Conservation (phyloP, 768 basidiomycete species). For the Agrocybe chaxingu region DNA sequence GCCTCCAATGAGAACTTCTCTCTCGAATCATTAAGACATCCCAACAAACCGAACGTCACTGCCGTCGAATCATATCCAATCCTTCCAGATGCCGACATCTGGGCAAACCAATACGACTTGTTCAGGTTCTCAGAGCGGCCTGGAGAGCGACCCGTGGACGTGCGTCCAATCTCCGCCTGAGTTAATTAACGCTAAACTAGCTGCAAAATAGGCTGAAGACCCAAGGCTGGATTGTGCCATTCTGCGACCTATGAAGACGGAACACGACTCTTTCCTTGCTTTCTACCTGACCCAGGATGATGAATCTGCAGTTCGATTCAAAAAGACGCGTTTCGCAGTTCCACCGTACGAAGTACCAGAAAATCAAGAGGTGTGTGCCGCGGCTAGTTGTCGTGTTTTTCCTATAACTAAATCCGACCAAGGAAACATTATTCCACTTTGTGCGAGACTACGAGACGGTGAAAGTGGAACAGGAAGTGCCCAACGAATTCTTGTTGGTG, state of each 20-base stretch:
- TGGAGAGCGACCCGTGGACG: constrained; percentile 72
- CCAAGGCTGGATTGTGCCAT: constrained; percentile 84
- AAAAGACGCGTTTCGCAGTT: constrained; percentile 45
- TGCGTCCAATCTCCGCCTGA: constrained; percentile 26
- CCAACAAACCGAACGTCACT: constrained; percentile 70
- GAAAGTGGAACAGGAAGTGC: constrained; percentile 83
- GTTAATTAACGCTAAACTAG: not conserved
- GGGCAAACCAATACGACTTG: constrained; percentile 87
- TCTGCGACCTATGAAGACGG: constrained; percentile 82
- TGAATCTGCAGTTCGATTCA: constrained; percentile 64
- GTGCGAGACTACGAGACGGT: constrained; percentile 85
- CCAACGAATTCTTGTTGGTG: constrained; percentile 79
- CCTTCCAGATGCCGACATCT: constrained; percentile 80
- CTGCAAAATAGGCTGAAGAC: constrained; percentile 56
- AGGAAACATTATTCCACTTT: constrained; percentile 74
- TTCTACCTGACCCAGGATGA: constrained; percentile 82
- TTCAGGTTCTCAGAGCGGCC: constrained; percentile 85
- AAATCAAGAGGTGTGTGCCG: constrained; percentile 48
- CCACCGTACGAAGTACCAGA: constrained; percentile 45
- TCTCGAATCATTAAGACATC: constrained; percentile 63
- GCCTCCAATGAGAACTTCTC: constrained; percentile 60
- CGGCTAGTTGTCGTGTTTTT: not conserved
- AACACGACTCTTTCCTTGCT: constrained; percentile 84
- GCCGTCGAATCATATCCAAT: constrained; percentile 83
- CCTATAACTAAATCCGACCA: constrained; percentile 1